Base-by-base conservation (phyloP, 2,329 filamentous ascomycete species). In the Trichophyton verrucosum region DNA sequence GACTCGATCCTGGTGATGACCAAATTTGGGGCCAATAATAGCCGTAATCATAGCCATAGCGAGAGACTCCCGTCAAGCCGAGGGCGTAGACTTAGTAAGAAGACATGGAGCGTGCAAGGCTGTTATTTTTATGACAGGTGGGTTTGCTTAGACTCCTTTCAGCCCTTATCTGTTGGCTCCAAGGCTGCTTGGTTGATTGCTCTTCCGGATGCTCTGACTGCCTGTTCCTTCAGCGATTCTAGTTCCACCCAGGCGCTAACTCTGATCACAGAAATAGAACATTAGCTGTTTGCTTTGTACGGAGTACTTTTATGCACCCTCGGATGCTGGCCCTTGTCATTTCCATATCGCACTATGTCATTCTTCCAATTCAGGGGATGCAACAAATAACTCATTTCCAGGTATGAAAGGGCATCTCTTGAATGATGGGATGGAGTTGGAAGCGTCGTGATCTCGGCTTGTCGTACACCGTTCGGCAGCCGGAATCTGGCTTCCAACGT, bases 221-320 rank as follows among this genome's bases (percentile, higher is more conserved):
- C 9, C 5, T 17, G 27, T 36, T 55, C 51, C 27, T 55, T 22
- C 51, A 55, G 22, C 17, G 22, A 55, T 55, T 55, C 27, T 20
- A 55, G 51, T 55, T 55, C 51, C 51, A 30, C 51, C 49, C n/a
- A 30, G 51, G 51, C 51, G 51, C 27, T 51, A 51, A 47, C 44
- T 53, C 33, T 38, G 33, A 38, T 27, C 30, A 55, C 51, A 55
- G 51, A 55, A 38, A 55, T 55, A 55, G 51, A 55, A 55, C 27
- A 36, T 40, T 27, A 27, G 33, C 9, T 36, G 9, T 36, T n/a
- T n/a, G n/a, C n/a, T n/a, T n/a, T n/a, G n/a, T n/a, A n/a, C n/a
- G n/a, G n/a, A n/a, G n/a, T n/a, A n/a, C 13, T 36, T 17, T 33
- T n/a, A 36, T 55, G 51, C 51, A 55, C 33, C 51, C 51, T 33